phyloP scores from a whole-genome alignment of 139 green algal species.

The Raphidocelis subcapitata region DNA sequence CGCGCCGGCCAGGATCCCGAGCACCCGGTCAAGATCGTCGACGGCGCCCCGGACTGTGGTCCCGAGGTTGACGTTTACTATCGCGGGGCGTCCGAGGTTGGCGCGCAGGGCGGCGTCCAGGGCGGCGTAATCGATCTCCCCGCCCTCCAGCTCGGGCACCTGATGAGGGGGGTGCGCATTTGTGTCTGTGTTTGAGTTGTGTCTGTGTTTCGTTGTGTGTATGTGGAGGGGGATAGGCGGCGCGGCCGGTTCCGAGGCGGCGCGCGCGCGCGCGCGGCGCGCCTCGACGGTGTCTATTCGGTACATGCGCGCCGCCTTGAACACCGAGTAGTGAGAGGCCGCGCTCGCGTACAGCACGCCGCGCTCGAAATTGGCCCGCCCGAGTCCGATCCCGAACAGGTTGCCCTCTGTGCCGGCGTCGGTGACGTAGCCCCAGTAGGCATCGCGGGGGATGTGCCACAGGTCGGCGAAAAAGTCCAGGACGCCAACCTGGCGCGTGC shows the following conservation, averaged over 20 bases:
- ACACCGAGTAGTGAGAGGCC: constrained; percentile 97
- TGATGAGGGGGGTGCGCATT: constrained; percentile 4
- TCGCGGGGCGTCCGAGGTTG: constrained; percentile 73
- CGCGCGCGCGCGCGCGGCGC: not conserved
- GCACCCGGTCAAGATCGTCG: constrained; percentile 69
- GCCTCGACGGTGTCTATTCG: constrained; percentile 91
- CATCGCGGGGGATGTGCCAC: constrained; percentile 91
- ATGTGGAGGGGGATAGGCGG: not conserved
- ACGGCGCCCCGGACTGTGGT: constrained; percentile 93
- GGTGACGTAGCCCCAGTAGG: constrained; percentile 99
- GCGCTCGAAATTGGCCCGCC: constrained; percentile 84
- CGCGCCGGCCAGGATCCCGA: constrained; percentile 49
- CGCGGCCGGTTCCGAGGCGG: not conserved
- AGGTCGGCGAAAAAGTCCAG: constrained; percentile 97
- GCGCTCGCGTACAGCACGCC: constrained; percentile 87
- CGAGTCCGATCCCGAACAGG: constrained; percentile 97
- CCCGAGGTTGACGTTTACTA: constrained; percentile 98
- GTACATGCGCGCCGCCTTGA: constrained; percentile 97
- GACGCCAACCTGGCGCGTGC: constrained; percentile 89
- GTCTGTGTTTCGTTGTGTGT: too few species aligned
- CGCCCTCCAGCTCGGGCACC: constrained; percentile 62
- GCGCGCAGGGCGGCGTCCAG: constrained; percentile 53
- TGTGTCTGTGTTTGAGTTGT: not conserved
- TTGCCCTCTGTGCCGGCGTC: constrained; percentile 99
- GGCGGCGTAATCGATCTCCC: constrained; percentile 94